phyloP scores from a whole-genome alignment of 2,329 filamentous ascomycete species.

The Trichoderma oligosporum region DNA sequence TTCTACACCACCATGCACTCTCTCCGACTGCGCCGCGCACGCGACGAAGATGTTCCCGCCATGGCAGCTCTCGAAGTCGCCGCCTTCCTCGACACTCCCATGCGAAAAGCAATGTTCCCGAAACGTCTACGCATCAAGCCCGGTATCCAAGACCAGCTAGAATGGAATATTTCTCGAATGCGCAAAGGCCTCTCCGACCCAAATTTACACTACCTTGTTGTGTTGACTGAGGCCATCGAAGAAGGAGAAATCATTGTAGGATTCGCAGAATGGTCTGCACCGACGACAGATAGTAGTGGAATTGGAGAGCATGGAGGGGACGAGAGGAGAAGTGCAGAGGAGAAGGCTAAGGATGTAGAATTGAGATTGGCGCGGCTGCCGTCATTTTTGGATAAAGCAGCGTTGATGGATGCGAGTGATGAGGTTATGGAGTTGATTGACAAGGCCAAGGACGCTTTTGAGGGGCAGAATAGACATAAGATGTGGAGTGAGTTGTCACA shows the following conservation, averaged over 20 bases:
- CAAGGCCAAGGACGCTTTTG: constrained; percentile 5
- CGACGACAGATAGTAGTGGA: neutral
- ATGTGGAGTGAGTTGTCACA: constrained; percentile 21
- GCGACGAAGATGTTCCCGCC: constrained; percentile 19
- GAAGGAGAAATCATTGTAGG: constrained; percentile 19
- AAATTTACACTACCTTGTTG: constrained; percentile 11
- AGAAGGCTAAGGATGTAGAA: constrained; percentile 13
- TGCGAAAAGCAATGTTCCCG: constrained; percentile 21
- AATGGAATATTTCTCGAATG: constrained; percentile 19
- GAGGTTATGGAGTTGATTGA: constrained; percentile 20
- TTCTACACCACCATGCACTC: constrained; percentile 7
- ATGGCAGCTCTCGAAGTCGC: constrained; percentile 20
- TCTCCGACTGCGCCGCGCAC: constrained; percentile 16
- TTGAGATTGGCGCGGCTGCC: constrained; percentile 8
- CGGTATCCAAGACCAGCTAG: constrained; percentile 21
- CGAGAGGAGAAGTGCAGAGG: constrained; percentile 7
- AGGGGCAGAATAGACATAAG: neutral
- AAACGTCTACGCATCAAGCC: constrained; percentile 19
- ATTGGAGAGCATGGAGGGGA: neutral
- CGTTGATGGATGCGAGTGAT: constrained; percentile 7
- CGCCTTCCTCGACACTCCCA: constrained; percentile 20
- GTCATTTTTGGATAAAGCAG: constrained; percentile 18
- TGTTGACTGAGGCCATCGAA: neutral
- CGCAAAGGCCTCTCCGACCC: constrained; percentile 1
- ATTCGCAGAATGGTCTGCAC: constrained; percentile 19